Evolutionary conservation across 177 flowering plant species (phyloP), one percentile per base, ranked within the genome.

Genomic region (Vitis hybrid): DNA sequence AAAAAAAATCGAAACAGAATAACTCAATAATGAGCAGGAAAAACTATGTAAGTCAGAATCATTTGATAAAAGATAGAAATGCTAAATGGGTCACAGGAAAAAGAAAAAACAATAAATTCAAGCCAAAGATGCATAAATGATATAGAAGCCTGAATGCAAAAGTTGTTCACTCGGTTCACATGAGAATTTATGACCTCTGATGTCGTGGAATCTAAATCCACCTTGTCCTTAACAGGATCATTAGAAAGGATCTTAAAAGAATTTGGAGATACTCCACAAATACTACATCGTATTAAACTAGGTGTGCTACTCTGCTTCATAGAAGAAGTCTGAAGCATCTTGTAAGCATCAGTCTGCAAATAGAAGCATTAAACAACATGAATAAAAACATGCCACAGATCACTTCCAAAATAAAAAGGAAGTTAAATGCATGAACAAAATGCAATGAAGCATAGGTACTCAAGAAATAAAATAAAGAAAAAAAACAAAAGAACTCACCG

Each of bases 321-420:
- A 59, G 82, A 62, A 56, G 74, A 45, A 26, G 76, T 18, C 57
- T 68, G 82, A 39, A 91, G n/a, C 71, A 64, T 75, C 68, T 82
- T 80, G 72, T 73, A 88, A 50, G 88, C 92, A 79, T 85, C 86
- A 72, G 53, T 79, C 97, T 91, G 82, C 66, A 78, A 71, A 68
- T 14, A 70, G 26, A 71, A 19, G 19, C 66, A 59, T 20, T 68
- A 22, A 62, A 2, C 29, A 63, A 50, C 22, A 60, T 65, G 6
- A 68, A 53, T 5, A 66, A 55, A 20, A 29, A 54, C 58, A 11
- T 48, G 16, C 61, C 15, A 34, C 11, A 26, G 18, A 9, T 7
- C 50, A 50, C 29, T 26, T 26, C 29, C 29, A 26, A 26, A 26
- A 26, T 26, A 26, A 26, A 26, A 26, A 26, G 29, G 45, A 39